Conservation (phyloP, 495 filamentous ascomycete species). For the Lasiosphaeria ovina region DNA sequence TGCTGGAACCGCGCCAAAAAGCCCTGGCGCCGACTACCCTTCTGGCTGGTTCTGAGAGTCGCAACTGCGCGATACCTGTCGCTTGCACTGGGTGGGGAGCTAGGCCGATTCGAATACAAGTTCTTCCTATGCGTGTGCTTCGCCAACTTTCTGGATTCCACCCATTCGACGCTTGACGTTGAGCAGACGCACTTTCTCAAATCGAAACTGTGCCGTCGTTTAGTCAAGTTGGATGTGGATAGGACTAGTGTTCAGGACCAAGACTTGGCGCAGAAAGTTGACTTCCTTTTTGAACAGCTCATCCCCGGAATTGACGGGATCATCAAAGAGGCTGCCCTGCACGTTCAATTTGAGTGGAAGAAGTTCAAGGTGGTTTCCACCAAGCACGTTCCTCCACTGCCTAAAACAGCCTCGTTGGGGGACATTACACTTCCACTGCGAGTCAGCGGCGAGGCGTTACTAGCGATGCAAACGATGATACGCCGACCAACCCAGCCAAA, state of each 20-base stretch:
- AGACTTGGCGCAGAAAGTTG: neutral
- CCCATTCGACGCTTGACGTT: neutral
- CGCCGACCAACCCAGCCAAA: neutral
- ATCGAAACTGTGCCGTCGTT: conserved; percentile 58
- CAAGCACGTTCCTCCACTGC: conserved; percentile 39
- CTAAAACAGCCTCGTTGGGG: conserved; percentile 30
- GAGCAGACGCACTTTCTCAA: conserved; percentile 36
- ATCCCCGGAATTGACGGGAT: conserved; percentile 17
- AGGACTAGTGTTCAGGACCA: neutral
- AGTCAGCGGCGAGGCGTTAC: conserved; percentile 38
- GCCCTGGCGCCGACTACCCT: conserved; percentile 57
- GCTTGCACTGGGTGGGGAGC: conserved; percentile 40
- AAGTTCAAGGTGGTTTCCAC: conserved; percentile 29
- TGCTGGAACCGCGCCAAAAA: conserved; percentile 41
- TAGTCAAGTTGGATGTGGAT: conserved; percentile 57
- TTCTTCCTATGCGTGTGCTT: conserved; percentile 49
- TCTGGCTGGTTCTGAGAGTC: conserved; percentile 61
- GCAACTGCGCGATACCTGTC: conserved; percentile 48
- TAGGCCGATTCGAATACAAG: conserved; percentile 58
- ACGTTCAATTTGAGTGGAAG: conserved; percentile 29
- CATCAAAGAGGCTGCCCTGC: conserved; percentile 18
- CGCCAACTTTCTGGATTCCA: conserved; percentile 38
- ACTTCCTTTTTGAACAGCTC: conserved; percentile 20
- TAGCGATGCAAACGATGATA: neutral
- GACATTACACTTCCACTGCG: conserved; percentile 39